A percentile compares a stretch with the other conserved stretches of the same genome.
Conservation (phyloP, 352 stramenopile genomes). For the Globisporangium spiculum region DNA sequence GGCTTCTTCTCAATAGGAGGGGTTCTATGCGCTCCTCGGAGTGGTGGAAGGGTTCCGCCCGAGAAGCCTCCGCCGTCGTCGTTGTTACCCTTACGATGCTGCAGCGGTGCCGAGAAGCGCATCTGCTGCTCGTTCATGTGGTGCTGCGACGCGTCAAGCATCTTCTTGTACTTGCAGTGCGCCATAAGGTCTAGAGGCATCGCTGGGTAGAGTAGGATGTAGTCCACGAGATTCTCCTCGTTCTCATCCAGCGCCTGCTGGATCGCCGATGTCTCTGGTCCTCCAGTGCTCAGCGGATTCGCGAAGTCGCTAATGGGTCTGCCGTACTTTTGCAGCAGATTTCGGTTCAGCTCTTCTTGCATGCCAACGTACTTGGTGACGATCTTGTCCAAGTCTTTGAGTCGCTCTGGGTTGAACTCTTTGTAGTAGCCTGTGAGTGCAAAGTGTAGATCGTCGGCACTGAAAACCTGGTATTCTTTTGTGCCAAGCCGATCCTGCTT, state of each 20-base stretch:
- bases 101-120: constrained; percentile 70
- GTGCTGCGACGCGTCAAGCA: constrained; percentile 77
- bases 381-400: constrained; percentile 73
- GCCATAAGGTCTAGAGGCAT: constrained; percentile 21
- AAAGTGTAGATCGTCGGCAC: constrained; percentile 29
- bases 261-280: constrained; percentile 3
- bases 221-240: constrained; percentile 67
- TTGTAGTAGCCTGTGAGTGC: constrained; percentile 57
- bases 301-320: constrained; percentile 48
- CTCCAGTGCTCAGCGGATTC: too few species aligned
- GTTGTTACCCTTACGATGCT: constrained; percentile 50
- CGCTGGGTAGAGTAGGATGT: constrained; percentile 60
- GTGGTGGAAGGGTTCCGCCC: constrained; percentile 28
- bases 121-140: constrained; percentile 82
- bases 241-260: constrained; percentile 12
- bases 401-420: constrained; percentile 49
- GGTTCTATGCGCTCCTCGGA: constrained; percentile 48
- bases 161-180: constrained; percentile 68
- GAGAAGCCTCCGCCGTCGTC: constrained; percentile 28
- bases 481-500: neutral
- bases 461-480: constrained; percentile 20
- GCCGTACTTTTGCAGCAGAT: constrained; percentile 66
- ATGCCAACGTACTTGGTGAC: constrained; percentile 59
- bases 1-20: constrained; percentile 52
- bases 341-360: constrained; percentile 64